Percentiles rank a stretch among this genome's conserved stretches.
Evolutionary conservation across 23 red algal species (phyloP).

Genomic region (Cyanidiococcus yangmingshanensis): DNA sequence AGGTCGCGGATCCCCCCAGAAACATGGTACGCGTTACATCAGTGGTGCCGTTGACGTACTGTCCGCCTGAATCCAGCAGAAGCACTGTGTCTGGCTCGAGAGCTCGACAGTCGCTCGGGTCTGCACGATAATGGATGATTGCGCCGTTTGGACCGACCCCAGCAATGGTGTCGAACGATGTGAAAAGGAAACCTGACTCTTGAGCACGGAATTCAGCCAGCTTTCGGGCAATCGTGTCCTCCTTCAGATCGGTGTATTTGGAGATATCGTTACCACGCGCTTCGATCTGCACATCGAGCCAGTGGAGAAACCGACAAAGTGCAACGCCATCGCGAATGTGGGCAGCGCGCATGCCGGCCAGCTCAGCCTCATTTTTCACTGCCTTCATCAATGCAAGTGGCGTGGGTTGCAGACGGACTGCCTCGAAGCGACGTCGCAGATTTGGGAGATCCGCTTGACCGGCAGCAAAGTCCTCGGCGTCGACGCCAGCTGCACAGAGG

Average conservation of each 20-base stretch:
- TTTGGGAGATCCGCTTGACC: background rate
- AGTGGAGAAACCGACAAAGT: conserved; percentile 49
- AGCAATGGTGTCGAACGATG: conserved; percentile 73
- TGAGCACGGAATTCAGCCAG: conserved; percentile 40
- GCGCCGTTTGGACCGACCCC: conserved; percentile 74
- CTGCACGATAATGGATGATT: conserved; percentile 82
- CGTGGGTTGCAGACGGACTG: conserved; percentile 13
- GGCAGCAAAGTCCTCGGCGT: background rate
- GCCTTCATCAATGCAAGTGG: conserved; percentile 70
- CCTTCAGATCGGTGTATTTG: conserved; percentile 31
- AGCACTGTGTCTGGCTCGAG: conserved; percentile 44
- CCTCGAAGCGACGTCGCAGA: background rate
- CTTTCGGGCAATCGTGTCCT: conserved; percentile 42
- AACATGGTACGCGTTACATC: conserved; percentile 92
- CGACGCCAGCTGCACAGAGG: conserved; percentile 27
- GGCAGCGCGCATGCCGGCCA: conserved; percentile 67
- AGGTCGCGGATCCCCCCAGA: conserved; percentile 45
- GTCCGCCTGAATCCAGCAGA: conserved; percentile 82
- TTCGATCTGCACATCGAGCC: conserved; percentile 43
- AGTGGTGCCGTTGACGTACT: conserved; percentile 93
- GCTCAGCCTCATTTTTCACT: conserved; percentile 77
- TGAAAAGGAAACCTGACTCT: conserved; percentile 50
- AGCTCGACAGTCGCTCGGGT: background rate
- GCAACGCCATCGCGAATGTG: conserved; percentile 63
- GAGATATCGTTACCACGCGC: background rate